phyloP scores from a whole-genome alignment of 805 yeast genomes.

The Ogataea allantospora region DNA sequence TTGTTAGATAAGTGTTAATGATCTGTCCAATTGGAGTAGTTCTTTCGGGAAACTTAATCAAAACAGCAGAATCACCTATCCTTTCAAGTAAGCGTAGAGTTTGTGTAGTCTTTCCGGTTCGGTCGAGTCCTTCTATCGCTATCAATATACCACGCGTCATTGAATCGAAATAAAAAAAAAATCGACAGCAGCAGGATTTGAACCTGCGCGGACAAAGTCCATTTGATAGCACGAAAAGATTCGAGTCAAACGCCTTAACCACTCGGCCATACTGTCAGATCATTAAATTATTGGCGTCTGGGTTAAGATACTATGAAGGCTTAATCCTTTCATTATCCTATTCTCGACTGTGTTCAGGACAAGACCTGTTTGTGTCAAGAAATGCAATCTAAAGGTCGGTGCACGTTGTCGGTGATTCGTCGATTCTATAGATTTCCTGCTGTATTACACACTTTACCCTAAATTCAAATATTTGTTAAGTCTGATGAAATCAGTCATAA shows the following conservation, averaged over 20 bases:
- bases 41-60: slow-evolving; percentile 86
- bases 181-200: slow-evolving; percentile 62
- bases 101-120: slow-evolving; percentile 95
- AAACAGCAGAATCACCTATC: slow-evolving; percentile 33
- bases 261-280: slow-evolving; percentile 39
- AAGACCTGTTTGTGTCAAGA: too few species aligned
- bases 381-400: too few species aligned
- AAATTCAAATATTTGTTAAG: slow-evolving; percentile 8
- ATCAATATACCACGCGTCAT: slow-evolving; percentile 66
- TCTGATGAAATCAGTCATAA: slow-evolving; percentile 11
- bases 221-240: slow-evolving; percentile 33
- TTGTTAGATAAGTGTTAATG: slow-evolving; percentile 69
- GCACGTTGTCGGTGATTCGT: too few species aligned
- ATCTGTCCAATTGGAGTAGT: slow-evolving; percentile 76
- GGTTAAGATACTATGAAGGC: not conserved
- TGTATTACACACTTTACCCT: not conserved
- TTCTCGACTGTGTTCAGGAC: too few species aligned
- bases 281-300: not conserved
- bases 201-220: slow-evolving; percentile 67
- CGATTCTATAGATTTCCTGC: too few species aligned
- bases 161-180: slow-evolving; percentile 28
- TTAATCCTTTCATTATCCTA: not conserved
- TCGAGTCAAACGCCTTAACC: slow-evolving; percentile 41
- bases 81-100: slow-evolving; percentile 40
- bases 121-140: slow-evolving; percentile 87